A percentile compares a stretch with the other conserved stretches of the same genome.
These are phyloP conservation scores for Peniophora sp. DNA, from an alignment of 1,284 basidiomycete species.

Conservation along the genomic window DNA sequence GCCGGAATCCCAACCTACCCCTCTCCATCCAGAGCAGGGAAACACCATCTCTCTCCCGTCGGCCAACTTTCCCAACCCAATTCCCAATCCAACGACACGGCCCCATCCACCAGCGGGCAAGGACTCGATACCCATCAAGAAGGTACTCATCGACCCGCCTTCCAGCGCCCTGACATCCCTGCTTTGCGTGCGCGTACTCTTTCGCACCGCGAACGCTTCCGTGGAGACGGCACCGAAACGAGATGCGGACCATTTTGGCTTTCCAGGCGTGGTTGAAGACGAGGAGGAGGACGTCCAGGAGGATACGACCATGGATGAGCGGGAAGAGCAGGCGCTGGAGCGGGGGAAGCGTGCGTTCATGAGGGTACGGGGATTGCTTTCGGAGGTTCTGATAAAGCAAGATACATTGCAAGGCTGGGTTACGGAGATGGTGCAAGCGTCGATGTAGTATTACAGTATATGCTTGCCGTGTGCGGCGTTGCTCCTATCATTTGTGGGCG, in stretches of 20 bases:
- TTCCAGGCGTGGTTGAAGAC: conserved; percentile 68
- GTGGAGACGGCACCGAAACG: conserved; percentile 61
- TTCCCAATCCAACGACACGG: conserved; percentile 51
- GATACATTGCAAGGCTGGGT: conserved; percentile 71
- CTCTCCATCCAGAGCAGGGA: conserved; percentile 57
- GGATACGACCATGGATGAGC: conserved; percentile 27
- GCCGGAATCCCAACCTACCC: conserved; percentile 41
- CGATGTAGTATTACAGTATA: conserved; percentile 8
- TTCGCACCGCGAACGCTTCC: conserved; percentile 65
- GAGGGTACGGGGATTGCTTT: conserved; percentile 50
- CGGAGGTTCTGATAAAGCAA: conserved; percentile 59
- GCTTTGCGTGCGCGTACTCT: conserved; percentile 68
- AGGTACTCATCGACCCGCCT: conserved; percentile 56
- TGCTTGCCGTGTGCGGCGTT: not conserved
- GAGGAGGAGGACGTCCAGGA: conserved; percentile 53
- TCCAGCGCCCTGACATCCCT: conserved; percentile 67
- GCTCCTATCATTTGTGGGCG: conserved; percentile 7
- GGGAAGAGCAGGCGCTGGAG: conserved; percentile 57
- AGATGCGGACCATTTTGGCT: conserved; percentile 76
- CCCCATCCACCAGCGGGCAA: conserved; percentile 55
- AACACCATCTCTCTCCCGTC: conserved; percentile 59
- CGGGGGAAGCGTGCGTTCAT: conserved; percentile 65
- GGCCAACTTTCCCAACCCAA: conserved; percentile 43
- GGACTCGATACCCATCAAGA: conserved; percentile 46
- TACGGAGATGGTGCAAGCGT: conserved; percentile 68